Conservation (phyloP, 257 asterid species). For the Solanum bukasovii region DNA sequence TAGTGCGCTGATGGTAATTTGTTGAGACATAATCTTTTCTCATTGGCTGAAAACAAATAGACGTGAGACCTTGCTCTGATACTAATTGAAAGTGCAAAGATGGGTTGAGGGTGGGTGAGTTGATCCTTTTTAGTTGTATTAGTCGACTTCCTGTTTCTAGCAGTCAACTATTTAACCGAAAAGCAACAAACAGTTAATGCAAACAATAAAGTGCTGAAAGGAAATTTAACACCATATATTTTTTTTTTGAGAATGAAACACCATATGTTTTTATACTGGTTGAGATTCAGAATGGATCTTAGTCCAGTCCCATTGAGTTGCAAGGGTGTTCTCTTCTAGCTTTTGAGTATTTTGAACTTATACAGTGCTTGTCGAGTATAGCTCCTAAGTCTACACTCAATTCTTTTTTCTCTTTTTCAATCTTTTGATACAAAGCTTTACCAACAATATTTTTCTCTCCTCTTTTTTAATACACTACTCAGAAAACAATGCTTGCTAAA, state of each 20-base stretch:
- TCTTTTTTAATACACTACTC: not conserved
- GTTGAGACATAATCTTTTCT: too few species aligned
- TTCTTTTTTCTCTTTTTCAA: not conserved
- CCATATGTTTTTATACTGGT: not conserved
- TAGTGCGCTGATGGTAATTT: too few species aligned
- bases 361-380: not conserved
- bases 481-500: not conserved
- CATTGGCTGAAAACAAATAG: too few species aligned
- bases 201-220: not conserved
- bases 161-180: not conserved
- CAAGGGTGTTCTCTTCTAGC: not conserved
- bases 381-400: not conserved
- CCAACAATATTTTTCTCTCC: not conserved
- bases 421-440: not conserved
- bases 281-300: not conserved
- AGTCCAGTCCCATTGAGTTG: not conserved
- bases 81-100: not conserved
- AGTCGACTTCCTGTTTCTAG: not conserved
- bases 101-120: not conserved
- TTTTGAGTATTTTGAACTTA: not conserved
- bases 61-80: too few species aligned
- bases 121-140: not conserved
- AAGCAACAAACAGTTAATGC: not conserved
- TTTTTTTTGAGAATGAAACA: too few species aligned
- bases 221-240: not conserved